phyloP scores from a whole-genome alignment of 1,284 basidiomycete genomes.

The Trichosporon asahii region DNA sequence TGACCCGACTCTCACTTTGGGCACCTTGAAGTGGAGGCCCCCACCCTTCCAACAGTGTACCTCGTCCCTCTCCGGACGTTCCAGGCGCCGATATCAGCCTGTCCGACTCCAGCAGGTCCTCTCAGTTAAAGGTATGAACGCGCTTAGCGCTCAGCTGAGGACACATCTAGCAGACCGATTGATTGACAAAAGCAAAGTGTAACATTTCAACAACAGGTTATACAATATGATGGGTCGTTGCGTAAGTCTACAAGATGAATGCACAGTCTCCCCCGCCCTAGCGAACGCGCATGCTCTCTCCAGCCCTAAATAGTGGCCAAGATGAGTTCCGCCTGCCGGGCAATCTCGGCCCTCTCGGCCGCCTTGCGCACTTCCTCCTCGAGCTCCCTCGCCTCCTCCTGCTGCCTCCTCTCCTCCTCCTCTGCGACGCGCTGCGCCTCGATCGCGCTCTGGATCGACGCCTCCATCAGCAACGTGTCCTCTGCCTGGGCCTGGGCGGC shows the following conservation, averaged over 20 bases:
- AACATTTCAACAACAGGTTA: neutral
- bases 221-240: neutral
- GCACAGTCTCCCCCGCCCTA: neutral
- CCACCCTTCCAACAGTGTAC: neutral
- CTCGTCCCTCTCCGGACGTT: neutral
- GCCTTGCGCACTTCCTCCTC: conserved; percentile 40
- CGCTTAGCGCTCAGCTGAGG: too few relatives aligned
- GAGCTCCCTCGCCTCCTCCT: conserved; percentile 36
- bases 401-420: conserved; percentile 38
- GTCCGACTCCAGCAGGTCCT: too few relatives aligned
- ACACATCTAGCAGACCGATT: neutral
- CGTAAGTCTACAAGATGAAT: neutral
- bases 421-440: conserved; percentile 40
- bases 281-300: neutral
- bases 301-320: conserved; percentile 39
- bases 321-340: conserved; percentile 45
- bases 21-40: neutral
- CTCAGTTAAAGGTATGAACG: too few relatives aligned
- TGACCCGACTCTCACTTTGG: neutral
- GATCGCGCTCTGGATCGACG: conserved; percentile 43
- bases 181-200: neutral
- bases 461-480: conserved; percentile 45
- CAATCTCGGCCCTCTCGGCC: conserved; percentile 42
- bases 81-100: neutral
- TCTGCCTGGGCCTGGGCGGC: conserved; percentile 38